Evolutionary conservation across 2,329 filamentous ascomycete genomes (phyloP).

Genomic region (Didymosphaeria variabile): DNA sequence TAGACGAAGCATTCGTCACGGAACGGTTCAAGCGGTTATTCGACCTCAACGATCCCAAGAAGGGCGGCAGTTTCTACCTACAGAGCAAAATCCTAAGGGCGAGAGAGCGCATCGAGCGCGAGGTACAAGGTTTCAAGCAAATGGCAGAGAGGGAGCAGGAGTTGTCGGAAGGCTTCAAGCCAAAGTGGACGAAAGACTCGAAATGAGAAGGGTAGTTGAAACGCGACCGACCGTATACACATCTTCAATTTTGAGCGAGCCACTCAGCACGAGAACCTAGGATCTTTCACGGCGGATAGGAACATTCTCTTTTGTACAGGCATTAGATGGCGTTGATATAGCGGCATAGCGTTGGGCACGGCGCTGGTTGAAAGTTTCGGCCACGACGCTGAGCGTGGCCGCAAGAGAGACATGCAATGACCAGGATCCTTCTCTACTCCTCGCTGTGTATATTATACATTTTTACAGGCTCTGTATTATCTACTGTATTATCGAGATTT

Average conservation of each 20-base stretch:
- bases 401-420: conserved; percentile 16
- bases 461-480: conserved; percentile 10
- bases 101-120: conserved; percentile 88
- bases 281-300: neutral
- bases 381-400: conserved; percentile 2
- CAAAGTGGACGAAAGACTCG: conserved; percentile 84
- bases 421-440: conserved; percentile 27
- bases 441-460: conserved; percentile 17
- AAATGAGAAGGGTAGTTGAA: conserved; percentile 51
- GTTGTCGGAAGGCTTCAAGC: conserved; percentile 86
- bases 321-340: conserved; percentile 28
- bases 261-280: neutral
- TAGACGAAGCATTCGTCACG: conserved; percentile 81
- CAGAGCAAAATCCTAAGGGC: conserved; percentile 96
- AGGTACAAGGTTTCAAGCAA: conserved; percentile 77
- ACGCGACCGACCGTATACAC: neutral
- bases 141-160: conserved; percentile 79
- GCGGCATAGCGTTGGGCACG: conserved; percentile 26
- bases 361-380: conserved; percentile 10
- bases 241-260: neutral
- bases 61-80: conserved; percentile 96
- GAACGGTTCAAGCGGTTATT: conserved; percentile 94
- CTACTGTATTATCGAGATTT: conserved; percentile 16
- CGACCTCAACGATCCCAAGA: conserved; percentile 92
- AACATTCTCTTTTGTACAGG: conserved; percentile 1